Base-by-base conservation (phyloP, 495 filamentous ascomycete genomes). In the Penicillium flavigenum region DNA sequence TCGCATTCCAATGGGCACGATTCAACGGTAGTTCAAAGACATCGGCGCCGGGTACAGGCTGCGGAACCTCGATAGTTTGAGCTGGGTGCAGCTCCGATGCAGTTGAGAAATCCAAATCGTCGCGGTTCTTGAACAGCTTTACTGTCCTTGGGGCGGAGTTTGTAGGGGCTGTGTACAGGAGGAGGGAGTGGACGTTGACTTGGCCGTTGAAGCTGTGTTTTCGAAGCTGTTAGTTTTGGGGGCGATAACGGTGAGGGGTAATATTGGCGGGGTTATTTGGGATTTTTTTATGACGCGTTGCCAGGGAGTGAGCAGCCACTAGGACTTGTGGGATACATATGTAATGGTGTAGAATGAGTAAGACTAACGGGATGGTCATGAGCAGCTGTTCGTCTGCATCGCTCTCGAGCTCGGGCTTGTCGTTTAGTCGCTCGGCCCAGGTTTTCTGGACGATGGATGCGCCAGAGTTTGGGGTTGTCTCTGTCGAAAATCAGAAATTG, bases 331-430 rank as follows among this genome's bases (percentile, higher is more conserved):
- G n/a, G 0, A 5, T 17, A 26, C 5, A 26, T 26, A 26, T 26
- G 24, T 26, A n/a, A 16, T 10, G 20, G 10, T 48, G 16, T 32
- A 19, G 29, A 26, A 32, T 19, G 10, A 29, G 44, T 22, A 0
- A 26, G 1, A 83, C 89, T 45, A 76, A 98, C 93, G 94, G 95
- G 20, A 98, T 81, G 64, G 87, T 85, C 75, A 98, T 88, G 34
- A 98, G 66, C n/a, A 98, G 59, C 75, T 98, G 91, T 77, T 96
- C 94, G 66, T 98, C 94, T 0, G 86, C 84, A 68, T 93, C 89
- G 57, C 91, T 96, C 67, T 78, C 82, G 12, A 98, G 79, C 71
- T 92, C 86, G 0, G 89, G 89, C 59, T 86, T 75, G 10, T 80
- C 68, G 27, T 86, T 71, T 56, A 97, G 62, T 54, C 94, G 77